Evolutionary conservation across 2,329 filamentous ascomycete species (phyloP), one percentile per base, ranked within the genome.

Genomic region (Myriosclerotinia scirpicola): DNA sequence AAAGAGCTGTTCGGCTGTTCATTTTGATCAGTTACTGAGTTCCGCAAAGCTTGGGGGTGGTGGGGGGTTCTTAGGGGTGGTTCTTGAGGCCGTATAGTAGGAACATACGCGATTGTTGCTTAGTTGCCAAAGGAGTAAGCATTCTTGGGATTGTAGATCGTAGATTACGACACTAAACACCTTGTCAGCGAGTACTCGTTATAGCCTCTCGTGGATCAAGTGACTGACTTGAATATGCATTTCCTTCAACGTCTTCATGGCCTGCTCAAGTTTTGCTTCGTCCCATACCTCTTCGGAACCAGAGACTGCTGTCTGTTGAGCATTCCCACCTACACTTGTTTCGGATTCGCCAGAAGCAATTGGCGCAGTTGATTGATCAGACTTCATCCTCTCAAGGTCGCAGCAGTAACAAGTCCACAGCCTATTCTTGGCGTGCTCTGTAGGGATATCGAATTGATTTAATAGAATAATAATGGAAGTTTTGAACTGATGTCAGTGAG

Each of bases 51-150:
- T 52, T 30, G 54, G n/a, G 20, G 17, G 17, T 3, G 42, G 54
- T n/a, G n/a, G 30, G 30, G 30, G 30, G 4, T 2, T 34, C 30
- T 34, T 34, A 6, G 30, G 30, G 42, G 42, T 40, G 15, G 11
- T 17, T n/a, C 30, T 54, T 22, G 20, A 22, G 15, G 20, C n/a
- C 5, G 26, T 12, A 55, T 36, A 62, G 20, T 61, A 48, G 34
- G 46, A 52, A 76, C 81, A 69, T 82, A 88, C 85, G 82, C 48
- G 82, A 80, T 42, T 81, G 76, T 55, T 83, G 80, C 68, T 82
- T 81, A 64, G 79, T 77, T 7, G 81, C 79, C 69, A 88, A 73
- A 22, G 85, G 82, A 54, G 83, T 81, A 52, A 84, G 75, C 77
- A 85, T 81, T 64, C 80, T 78, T 17, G 83, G 82, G 53, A 85